Percentiles rank a stretch among this genome's conserved stretches.
Conservation (phyloP, 2,329 filamentous ascomycete genomes). For the Epichloe coenophiala region DNA sequence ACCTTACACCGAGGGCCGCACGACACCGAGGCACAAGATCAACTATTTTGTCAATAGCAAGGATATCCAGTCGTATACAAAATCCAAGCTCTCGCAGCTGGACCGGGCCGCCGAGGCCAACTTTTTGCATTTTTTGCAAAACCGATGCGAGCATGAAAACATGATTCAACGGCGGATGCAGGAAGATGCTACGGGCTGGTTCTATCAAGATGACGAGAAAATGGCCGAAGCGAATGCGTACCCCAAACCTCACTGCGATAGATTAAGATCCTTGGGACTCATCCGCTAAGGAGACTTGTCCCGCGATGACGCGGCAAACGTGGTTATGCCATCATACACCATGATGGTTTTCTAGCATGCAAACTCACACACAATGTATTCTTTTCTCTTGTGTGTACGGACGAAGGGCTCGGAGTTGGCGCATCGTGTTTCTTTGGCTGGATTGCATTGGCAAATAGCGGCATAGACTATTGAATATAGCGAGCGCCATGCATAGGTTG, state of each 20-base stretch:
- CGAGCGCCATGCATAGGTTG: not conserved
- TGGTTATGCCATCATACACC: not conserved
- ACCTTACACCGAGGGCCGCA: slow-evolving; percentile 62
- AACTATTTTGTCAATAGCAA: slow-evolving; percentile 75
- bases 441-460: slow-evolving; percentile 1
- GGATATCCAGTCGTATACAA: slow-evolving; percentile 59
- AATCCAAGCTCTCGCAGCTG: slow-evolving; percentile 56
- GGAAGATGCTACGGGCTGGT: slow-evolving; percentile 77
- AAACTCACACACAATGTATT: not conserved
- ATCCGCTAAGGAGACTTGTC: slow-evolving; percentile 9
- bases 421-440: not conserved
- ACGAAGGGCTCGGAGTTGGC: slow-evolving; percentile 1
- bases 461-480: not conserved
- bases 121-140: slow-evolving; percentile 53
- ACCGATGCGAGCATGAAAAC: slow-evolving; percentile 64
- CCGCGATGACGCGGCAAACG: not conserved
- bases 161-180: slow-evolving; percentile 50
- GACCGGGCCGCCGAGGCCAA: slow-evolving; percentile 66
- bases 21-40: slow-evolving; percentile 56
- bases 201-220: slow-evolving; percentile 68
- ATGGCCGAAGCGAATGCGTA: slow-evolving; percentile 53
- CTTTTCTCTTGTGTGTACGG: not conserved
- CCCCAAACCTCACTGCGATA: slow-evolving; percentile 38
- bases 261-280: slow-evolving; percentile 30
- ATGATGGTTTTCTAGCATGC: not conserved